Base-by-base conservation (phyloP, 768 basidiomycete species). In the Agrocybe pediades region DNA sequence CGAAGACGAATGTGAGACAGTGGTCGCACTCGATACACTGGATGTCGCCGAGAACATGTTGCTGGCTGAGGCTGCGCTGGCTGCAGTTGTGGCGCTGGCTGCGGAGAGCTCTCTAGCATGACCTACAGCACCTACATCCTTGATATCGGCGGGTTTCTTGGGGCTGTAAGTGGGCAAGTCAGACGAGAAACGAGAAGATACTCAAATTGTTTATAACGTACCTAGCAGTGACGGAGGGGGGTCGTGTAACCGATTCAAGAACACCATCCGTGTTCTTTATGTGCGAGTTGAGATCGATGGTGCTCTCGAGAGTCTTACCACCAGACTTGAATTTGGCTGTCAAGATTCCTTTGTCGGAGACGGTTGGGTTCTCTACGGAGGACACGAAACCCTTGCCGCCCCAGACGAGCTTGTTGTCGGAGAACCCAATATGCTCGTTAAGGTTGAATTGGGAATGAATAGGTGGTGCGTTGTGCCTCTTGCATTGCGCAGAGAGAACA, bases 381-480 rank as follows among this genome's bases (percentile, higher is more conserved):
- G 21, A 16, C 39, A 51, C 56, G 55, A 61, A 61, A 41, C 57
- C 54, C 29, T 58, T 56, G 25, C 40, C 47, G 9, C 60, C 60
- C 41, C 57, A 55, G 30, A 45, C 43, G 16, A 61, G 51, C 43
- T 58, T 58, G 49, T 52, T 52, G 36, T 61, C 60, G 16, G 53
- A 41, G 42, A 56, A 53, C 17, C 60, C 60, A 23, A 61, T 43
- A 45, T 58, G 54, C 2, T 56, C 60, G 16, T 61, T 57, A 41
- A 61, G 51, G 27, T 58, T 58, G 23, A 61, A 50, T 21, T 46
- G 47, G 16, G 57, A 58, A n/a, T 41, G 51, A 24, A 58, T 46
- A 26, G 43, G 41, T 9, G 57, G 56, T 19, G 56, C 57, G 33
- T 46, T 29, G 23, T 21, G 16, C 43, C 58, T 61, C 25, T 27